These are phyloP conservation scores for Alternaria atra DNA, from an alignment of 2,329 filamentous ascomycete species.

Conservation along the genomic window DNA sequence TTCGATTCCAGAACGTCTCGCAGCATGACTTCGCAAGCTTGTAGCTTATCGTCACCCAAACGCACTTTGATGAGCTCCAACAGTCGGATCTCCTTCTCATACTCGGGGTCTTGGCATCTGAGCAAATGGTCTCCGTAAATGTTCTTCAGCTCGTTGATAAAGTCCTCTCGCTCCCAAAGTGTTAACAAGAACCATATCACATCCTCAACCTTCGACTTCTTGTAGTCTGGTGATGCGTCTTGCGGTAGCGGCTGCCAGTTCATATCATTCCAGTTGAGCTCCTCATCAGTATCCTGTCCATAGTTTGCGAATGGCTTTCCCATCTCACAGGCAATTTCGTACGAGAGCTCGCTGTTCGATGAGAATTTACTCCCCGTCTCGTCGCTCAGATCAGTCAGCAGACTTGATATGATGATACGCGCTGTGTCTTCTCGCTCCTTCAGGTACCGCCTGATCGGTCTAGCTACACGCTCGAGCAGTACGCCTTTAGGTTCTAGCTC, in stretches of 20 bases:
- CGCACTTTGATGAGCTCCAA: constrained; percentile 87
- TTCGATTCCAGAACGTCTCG: constrained; percentile 88
- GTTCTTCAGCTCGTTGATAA: constrained; percentile 91
- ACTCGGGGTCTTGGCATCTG: constrained; percentile 68
- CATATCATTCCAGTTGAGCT: constrained; percentile 91
- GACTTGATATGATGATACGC: constrained; percentile 76
- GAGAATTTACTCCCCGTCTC: constrained; percentile 55
- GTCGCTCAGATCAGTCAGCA: constrained; percentile 70
- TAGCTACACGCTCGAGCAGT: constrained; percentile 76
- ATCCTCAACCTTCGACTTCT: constrained; percentile 86
- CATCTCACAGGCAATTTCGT: constrained; percentile 72
- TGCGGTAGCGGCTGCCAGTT: constrained; percentile 91
- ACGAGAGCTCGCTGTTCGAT: constrained; percentile 71
- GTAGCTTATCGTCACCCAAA: constrained; percentile 84
- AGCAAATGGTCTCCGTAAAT: constrained; percentile 86
- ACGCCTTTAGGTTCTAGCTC: constrained; percentile 80
- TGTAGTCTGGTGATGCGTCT: constrained; percentile 90
- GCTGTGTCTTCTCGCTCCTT: constrained; percentile 81
- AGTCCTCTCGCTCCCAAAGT: constrained; percentile 89
- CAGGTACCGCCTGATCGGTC: constrained; percentile 77
- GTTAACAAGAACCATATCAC: constrained; percentile 90
- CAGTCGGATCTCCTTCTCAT: constrained; percentile 81
- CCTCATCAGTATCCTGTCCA: constrained; percentile 62
- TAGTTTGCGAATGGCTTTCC: constrained; percentile 67
- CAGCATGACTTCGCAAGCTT: constrained; percentile 97